Evolutionary conservation across 805 yeast genomes (phyloP).

Genomic region (Saccharomycopsis babjevae): DNA sequence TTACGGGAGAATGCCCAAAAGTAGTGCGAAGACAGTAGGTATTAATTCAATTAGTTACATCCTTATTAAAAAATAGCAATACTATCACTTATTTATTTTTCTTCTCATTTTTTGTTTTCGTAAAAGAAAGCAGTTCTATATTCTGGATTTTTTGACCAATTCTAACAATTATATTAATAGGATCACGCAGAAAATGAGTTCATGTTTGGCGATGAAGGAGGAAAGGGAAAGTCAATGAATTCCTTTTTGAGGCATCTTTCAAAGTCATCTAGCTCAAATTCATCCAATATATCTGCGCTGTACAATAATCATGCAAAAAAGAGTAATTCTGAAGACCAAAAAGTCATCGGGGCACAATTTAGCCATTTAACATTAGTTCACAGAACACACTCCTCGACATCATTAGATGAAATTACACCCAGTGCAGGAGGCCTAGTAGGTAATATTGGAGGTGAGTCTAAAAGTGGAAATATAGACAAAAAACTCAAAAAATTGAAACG

Average conservation of each 20-base stretch:
- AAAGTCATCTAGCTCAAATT: conserved; percentile 22
- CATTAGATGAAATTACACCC: conserved; percentile 6
- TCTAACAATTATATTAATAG: background rate
- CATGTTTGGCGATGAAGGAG: conserved; percentile 59
- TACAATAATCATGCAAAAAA: conserved; percentile 11
- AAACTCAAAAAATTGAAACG: background rate
- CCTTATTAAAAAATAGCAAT: too few species aligned
- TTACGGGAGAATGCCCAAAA: background rate
- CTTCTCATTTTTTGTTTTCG: too few species aligned
- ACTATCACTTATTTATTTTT: too few species aligned
- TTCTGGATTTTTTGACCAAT: background rate
- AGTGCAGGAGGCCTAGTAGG: background rate
- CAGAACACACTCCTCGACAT: conserved; percentile 18
- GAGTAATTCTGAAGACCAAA: conserved; percentile 27
- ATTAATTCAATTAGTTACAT: background rate
- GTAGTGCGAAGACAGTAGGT: background rate
- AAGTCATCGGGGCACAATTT: conserved; percentile 45
- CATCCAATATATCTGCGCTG: background rate
- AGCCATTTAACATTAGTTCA: conserved; percentile 34
- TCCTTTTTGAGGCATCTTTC: conserved; percentile 37
- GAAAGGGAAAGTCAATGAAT: conserved; percentile 50
- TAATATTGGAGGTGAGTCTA: background rate
- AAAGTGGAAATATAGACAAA: conserved; percentile 6
- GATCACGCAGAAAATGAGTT: conserved; percentile 36
- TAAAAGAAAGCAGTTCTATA: too few species aligned